Conservation (phyloP, 164 flowering plant species). For the Umbilicus rupestris region DNA sequence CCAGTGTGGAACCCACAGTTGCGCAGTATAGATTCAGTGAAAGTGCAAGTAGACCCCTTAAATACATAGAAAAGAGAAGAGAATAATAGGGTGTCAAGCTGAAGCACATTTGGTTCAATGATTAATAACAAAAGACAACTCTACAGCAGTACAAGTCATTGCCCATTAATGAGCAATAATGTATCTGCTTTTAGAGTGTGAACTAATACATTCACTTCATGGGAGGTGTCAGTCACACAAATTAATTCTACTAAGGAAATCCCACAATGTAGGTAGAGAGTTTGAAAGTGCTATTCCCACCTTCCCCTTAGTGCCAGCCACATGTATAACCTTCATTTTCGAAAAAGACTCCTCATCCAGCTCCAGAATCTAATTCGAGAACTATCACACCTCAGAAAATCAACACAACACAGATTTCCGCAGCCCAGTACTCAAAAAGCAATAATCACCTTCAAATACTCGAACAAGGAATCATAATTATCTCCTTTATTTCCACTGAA, state of each 20-base stretch:
- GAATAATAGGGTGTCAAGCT: not conserved
- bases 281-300: slow-evolving; percentile 18
- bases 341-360: slow-evolving; percentile 57
- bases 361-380: slow-evolving; percentile 49
- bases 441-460: slow-evolving; percentile 61
- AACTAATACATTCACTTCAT: not conserved
- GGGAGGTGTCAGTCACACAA: not conserved
- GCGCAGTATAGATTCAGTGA: slow-evolving; percentile 80
- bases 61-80: slow-evolving; percentile 9
- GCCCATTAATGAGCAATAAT: not conserved
- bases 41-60: slow-evolving; percentile 96
- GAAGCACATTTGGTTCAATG: slow-evolving; percentile 4
- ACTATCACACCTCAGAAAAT: not conserved
- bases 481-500: slow-evolving; percentile 60
- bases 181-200: not conserved
- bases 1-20: slow-evolving; percentile 93
- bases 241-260: not conserved
- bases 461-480: slow-evolving; percentile 47
- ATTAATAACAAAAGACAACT: not conserved
- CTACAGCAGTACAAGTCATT: not conserved
- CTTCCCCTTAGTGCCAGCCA: slow-evolving; percentile 99
- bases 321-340: slow-evolving; percentile 79
- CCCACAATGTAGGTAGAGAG: not conserved
- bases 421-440: not conserved
- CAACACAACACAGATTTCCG: not conserved